Conservation (phyloP, 2,329 filamentous ascomycete species). For the Clonostachys rosea region DNA sequence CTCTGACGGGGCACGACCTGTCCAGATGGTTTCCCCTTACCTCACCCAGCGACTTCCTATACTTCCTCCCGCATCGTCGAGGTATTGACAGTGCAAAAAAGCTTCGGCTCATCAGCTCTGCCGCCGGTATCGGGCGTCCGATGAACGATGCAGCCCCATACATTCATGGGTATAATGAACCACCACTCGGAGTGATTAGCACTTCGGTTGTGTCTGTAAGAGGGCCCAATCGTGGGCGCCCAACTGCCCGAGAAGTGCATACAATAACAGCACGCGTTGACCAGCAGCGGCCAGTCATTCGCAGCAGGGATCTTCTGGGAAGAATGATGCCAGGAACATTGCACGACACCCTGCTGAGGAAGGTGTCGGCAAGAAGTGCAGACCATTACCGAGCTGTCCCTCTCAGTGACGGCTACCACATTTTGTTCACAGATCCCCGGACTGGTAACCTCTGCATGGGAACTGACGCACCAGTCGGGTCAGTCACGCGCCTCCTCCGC, state of each 20-base stretch:
- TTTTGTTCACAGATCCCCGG: constrained; percentile 59
- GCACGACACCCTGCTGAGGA: neutral
- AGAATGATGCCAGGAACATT: neutral
- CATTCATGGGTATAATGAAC: constrained; percentile 13
- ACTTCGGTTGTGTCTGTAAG: constrained; percentile 9
- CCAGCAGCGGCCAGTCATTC: neutral
- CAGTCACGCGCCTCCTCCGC: constrained; percentile 43
- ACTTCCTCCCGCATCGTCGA: constrained; percentile 54
- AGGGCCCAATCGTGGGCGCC: neutral
- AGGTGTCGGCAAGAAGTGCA: constrained; percentile 34
- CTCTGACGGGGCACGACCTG: constrained; percentile 38
- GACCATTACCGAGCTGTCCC: constrained; percentile 62
- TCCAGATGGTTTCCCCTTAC: constrained; percentile 51
- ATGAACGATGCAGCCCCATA: constrained; percentile 10
- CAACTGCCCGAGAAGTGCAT: neutral
- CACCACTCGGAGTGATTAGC: constrained; percentile 9
- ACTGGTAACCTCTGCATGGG: constrained; percentile 54
- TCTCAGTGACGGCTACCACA: constrained; percentile 59
- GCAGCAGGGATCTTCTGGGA: neutral
- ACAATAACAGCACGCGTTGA: neutral
- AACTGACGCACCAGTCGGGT: constrained; percentile 52
- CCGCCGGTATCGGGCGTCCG: constrained; percentile 28
- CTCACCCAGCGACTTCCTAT: constrained; percentile 48
- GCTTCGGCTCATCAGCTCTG: constrained; percentile 58
- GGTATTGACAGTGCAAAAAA: constrained; percentile 45